Conservation (phyloP, 345 rosid species). For the Kandelia obovata region DNA sequence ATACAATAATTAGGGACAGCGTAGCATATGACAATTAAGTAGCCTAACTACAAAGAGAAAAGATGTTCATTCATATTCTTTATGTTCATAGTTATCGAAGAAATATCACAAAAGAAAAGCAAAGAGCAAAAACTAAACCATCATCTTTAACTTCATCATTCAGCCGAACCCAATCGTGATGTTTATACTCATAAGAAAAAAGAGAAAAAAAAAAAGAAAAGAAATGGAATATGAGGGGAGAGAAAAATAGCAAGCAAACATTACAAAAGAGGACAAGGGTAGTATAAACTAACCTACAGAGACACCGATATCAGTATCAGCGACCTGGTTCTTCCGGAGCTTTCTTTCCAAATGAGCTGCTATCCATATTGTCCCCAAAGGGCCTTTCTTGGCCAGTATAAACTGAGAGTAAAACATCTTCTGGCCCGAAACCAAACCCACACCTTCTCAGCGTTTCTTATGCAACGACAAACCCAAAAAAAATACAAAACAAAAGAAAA, state of each 20-base stretch:
- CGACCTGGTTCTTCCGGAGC: constrained; percentile 99
- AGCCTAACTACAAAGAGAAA: no score
- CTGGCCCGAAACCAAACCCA: constrained; percentile 17
- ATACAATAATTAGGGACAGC: neutral
- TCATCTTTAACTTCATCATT: neutral
- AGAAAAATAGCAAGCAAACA: no score
- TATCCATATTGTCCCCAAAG: constrained; percentile 98
- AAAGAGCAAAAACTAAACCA: neutral
- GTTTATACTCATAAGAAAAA: neutral
- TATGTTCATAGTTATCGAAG: neutral
- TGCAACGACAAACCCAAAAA: constrained; percentile 15
- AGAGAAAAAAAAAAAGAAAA: neutral
- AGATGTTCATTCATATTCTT: neutral
- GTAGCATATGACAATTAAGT: neutral
- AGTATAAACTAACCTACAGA: constrained; percentile 77
- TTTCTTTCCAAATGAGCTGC: constrained; percentile 99
- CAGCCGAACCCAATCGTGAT: neutral
- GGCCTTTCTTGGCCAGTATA: constrained; percentile 99
- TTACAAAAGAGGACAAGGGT: no score
- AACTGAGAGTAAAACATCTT: constrained; percentile 98
- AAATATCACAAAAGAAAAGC: neutral
- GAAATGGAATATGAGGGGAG: no score
- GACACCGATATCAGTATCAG: constrained; percentile 97
- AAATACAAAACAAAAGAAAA: no score
- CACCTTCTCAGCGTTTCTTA: constrained; percentile 25